phyloP scores from a whole-genome alignment of 805 yeast species.

The Metahyphopichia silvanorum region DNA sequence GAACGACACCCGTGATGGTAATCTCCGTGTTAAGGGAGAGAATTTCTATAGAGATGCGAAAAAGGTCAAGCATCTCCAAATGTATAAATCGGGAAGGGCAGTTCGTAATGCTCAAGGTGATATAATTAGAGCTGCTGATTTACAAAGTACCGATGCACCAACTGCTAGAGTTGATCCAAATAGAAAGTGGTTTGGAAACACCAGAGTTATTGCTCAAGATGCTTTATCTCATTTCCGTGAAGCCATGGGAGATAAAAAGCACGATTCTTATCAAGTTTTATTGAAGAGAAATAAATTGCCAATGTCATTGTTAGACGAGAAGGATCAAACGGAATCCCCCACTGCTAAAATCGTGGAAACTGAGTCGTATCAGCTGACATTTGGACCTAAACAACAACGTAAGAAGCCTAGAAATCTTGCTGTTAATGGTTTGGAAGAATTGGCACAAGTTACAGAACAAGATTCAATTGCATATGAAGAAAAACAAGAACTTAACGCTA shows the following conservation, averaged over 20 bases:
- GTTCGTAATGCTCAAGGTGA: constrained; percentile 86
- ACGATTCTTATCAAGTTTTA: constrained; percentile 81
- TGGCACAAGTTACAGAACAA: constrained; percentile 55
- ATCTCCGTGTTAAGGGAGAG: constrained; percentile 92
- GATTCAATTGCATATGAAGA: constrained; percentile 66
- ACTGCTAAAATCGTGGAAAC: constrained; percentile 81
- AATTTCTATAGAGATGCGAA: constrained; percentile 94
- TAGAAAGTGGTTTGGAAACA: constrained; percentile 96
- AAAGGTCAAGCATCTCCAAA: constrained; percentile 81
- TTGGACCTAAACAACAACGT: constrained; percentile 94
- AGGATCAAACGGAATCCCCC: constrained; percentile 73
- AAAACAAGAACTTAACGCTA: constrained; percentile 69
- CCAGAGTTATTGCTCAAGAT: constrained; percentile 96
- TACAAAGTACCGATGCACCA: constrained; percentile 86
- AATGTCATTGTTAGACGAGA: constrained; percentile 90
- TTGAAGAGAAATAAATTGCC: constrained; percentile 89
- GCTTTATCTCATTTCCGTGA: constrained; percentile 91
- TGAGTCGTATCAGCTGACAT: constrained; percentile 74
- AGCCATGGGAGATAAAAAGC: constrained; percentile 82
- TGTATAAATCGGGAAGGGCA: constrained; percentile 92
- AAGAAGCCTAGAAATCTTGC: constrained; percentile 79
- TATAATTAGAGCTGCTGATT: constrained; percentile 77
- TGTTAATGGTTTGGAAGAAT: constrained; percentile 74
- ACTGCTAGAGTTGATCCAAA: constrained; percentile 94
- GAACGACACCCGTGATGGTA: constrained; percentile 81